These are phyloP conservation scores for Epithele typhae DNA, from an alignment of 768 basidiomycete species.

Conservation along the genomic window DNA sequence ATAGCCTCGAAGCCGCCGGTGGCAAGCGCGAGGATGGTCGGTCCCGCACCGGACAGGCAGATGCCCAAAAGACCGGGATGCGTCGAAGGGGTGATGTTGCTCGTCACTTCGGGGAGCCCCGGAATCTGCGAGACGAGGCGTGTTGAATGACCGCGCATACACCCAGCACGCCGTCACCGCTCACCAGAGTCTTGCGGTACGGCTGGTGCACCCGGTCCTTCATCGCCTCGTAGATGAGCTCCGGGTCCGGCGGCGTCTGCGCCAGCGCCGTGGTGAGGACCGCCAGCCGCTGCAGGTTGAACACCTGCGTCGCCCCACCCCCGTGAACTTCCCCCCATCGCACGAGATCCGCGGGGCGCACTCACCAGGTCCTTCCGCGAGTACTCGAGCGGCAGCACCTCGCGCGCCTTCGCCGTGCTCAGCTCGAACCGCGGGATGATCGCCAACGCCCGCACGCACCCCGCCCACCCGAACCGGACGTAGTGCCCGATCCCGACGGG, in stretches of 20 bases:
- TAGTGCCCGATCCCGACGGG: constrained; percentile 92
- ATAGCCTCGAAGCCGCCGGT: constrained; percentile 81
- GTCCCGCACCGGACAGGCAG: constrained; percentile 96
- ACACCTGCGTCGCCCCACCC: constrained; percentile 55
- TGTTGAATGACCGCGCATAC: background rate
- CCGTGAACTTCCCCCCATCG: no score
- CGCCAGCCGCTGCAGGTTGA: constrained; percentile 94
- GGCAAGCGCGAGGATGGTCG: constrained; percentile 94
- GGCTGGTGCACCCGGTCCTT: constrained; percentile 98
- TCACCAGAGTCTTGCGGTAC: constrained; percentile 81
- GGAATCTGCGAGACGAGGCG: constrained; percentile 63
- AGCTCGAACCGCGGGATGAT: constrained; percentile 96
- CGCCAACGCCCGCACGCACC: constrained; percentile 84
- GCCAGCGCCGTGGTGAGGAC: constrained; percentile 93
- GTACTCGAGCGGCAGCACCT: constrained; percentile 81
- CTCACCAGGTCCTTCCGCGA: constrained; percentile 87
- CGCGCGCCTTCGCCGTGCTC: constrained; percentile 91
- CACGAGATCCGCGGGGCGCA: constrained; percentile 10
- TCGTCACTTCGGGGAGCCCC: constrained; percentile 90
- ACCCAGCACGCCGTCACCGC: no score
- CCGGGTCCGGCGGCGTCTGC: constrained; percentile 87
- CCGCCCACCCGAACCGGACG: constrained; percentile 83
- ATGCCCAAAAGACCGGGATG: constrained; percentile 97
- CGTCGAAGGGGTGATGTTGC: constrained; percentile 77
- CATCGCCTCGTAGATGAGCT: constrained; percentile 99